Evolutionary conservation across 331 rosid species (phyloP).

Genomic region (Stylosanthes scabra): DNA sequence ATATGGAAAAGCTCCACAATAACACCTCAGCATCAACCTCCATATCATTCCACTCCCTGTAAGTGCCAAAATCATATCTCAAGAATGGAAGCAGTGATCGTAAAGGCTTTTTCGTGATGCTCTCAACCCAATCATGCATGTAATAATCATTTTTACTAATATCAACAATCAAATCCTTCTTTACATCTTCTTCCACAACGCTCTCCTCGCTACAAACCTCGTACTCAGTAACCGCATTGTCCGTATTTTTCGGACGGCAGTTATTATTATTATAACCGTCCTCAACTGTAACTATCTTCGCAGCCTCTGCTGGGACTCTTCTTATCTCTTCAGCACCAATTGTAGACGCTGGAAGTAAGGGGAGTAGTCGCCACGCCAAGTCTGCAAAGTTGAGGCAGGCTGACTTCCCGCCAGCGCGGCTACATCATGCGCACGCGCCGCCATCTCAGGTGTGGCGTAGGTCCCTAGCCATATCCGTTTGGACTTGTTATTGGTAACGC

Average conservation of each 20-base stretch:
- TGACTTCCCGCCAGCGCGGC: slow-evolving; percentile 61
- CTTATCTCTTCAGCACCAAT: slow-evolving; percentile 52
- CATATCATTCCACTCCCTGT: slow-evolving; percentile 30
- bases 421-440: slow-evolving; percentile 93
- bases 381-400: slow-evolving; percentile 88
- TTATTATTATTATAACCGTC: background rate
- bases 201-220: slow-evolving; percentile 27
- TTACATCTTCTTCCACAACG: slow-evolving; percentile 9
- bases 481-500: slow-evolving; percentile 65
- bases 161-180: background rate
- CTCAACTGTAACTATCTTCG: slow-evolving; percentile 39
- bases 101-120: slow-evolving; percentile 71
- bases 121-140: slow-evolving; percentile 51
- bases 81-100: slow-evolving; percentile 54
- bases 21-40: slow-evolving; percentile 45
- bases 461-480: slow-evolving; percentile 89
- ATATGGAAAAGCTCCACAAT: slow-evolving; percentile 44
- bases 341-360: slow-evolving; percentile 43
- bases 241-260: background rate
- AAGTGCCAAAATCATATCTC: background rate
- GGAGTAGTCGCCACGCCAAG: slow-evolving; percentile 62
- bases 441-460: slow-evolving; percentile 75
- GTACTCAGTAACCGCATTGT: background rate
- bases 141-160: background rate
- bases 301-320: slow-evolving; percentile 64